These are phyloP conservation scores for Nemophila menziesii DNA, from an alignment of 257 asterid species.

Conservation along the genomic window DNA sequence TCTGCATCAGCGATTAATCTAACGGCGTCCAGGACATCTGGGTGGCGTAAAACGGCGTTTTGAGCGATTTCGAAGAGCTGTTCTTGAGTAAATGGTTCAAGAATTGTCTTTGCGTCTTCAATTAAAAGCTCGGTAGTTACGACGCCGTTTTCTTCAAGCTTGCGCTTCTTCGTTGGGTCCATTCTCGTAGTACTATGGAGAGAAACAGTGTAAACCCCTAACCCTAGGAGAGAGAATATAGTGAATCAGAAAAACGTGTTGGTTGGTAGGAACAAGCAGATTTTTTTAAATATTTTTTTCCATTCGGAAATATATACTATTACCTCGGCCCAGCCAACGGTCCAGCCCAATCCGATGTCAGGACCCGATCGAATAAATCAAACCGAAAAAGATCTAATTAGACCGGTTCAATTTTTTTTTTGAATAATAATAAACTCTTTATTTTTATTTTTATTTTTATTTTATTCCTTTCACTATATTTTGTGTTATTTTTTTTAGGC, in stretches of 20 bases:
- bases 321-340: too few species aligned
- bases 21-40: conserved; percentile 58
- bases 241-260: neutral
- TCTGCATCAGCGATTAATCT: conserved; percentile 54
- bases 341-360: too few species aligned
- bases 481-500: too few species aligned
- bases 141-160: conserved; percentile 52
- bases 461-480: too few species aligned
- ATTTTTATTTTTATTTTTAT: too few species aligned
- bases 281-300: too few species aligned
- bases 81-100: conserved; percentile 54
- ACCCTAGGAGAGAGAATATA: conserved; percentile 1
- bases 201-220: conserved; percentile 11
- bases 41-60: conserved; percentile 45
- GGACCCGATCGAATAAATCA: too few species aligned
- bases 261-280: too few species aligned
- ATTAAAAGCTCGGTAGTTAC: conserved; percentile 27
- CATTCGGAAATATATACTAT: too few species aligned
- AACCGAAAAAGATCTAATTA: too few species aligned
- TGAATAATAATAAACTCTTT: too few species aligned
- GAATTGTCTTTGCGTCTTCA: conserved; percentile 55
- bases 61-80: conserved; percentile 58
- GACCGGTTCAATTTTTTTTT: too few species aligned
- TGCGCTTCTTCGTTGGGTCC: conserved; percentile 60
- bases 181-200: conserved; percentile 7